Base-by-base conservation (phyloP, 331 rosid genomes). In the Spiraea crenata region DNA sequence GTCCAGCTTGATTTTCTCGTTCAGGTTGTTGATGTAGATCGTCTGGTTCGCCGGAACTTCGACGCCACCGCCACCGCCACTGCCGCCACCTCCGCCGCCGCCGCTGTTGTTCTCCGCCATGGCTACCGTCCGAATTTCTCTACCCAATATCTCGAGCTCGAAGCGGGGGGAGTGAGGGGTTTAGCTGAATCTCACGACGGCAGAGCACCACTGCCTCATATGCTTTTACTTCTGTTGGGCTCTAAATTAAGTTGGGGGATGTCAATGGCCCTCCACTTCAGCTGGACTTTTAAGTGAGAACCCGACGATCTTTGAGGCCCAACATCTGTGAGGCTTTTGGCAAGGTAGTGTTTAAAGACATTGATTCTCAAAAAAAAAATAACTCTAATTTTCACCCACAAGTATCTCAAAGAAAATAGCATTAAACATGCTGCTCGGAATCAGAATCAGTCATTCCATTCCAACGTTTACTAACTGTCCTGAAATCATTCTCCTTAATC, bases 1-100 rank as follows among this genome's bases (percentile, higher is more conserved):
- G 1, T 93, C 97, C 46, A 93, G 87, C 86, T 93, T 93, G 70
- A 89, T 93, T 87, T 93, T 93, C 82, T 93, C 97, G 70, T 87
- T 89, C 63, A 93, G 90, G 62, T 93, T 93, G 90, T 91, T 91
- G 83, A 93, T 91, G 87, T 93, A 93, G 69, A 93, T 93, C 34
- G 99, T 93, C 81, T 66, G 69, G 80, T 87, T 93, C 42, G 82
- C 72, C 67, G 91, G 70, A 71, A 40, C 59, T 74, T 91, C 97
- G 8, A 25, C 31, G 31, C 31, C 31, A 2, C 31, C 31, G 1
- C 31, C 31, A 25, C 31, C 31, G 1, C 75, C 9, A n/a, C n/a
- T n/a, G 63, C 69, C 82, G 9, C 76, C 31, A 2, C 31, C 31
- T 25, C 31, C 31, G 2, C 31, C 31, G 1, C 75, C 9, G 63